Evolutionary conservation across 1,284 basidiomycete genomes (phyloP).

Genomic region (Papiliotrema terrestris): DNA sequence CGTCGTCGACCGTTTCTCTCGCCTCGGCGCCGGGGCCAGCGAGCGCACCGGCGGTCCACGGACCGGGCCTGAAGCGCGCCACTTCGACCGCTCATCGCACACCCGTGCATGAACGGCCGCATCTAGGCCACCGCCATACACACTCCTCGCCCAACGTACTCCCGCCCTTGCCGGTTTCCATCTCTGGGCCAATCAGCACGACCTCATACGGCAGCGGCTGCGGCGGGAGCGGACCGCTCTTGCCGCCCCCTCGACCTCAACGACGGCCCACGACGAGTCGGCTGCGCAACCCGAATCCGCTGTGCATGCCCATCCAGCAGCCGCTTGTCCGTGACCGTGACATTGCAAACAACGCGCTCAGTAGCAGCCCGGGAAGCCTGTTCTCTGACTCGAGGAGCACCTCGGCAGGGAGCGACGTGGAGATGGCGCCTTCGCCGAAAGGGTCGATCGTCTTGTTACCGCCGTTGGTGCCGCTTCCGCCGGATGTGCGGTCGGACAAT

Average conservation of each 20-base stretch:
- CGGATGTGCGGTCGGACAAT: not conserved
- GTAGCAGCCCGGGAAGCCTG: not conserved
- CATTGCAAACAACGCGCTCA: not conserved
- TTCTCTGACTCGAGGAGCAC: not conserved
- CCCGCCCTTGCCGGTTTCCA: not conserved
- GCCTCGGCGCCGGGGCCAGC: not conserved
- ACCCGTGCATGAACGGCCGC: too few species aligned
- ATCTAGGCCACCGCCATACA: conserved; percentile 8
- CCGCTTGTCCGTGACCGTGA: not conserved
- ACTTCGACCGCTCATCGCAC: too few species aligned
- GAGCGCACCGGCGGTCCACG: not conserved
- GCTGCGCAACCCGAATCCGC: conserved; percentile 7
- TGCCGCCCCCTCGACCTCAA: conserved; percentile 3
- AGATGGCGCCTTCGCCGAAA: not conserved
- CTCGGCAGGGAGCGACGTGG: not conserved
- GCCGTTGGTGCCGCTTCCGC: not conserved
- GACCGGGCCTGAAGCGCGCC: not conserved
- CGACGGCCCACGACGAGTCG: conserved; percentile 6
- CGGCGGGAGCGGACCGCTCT: not conserved
- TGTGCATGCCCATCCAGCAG: conserved; percentile 3
- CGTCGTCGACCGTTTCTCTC: not conserved
- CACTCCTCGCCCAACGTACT: conserved; percentile 10
- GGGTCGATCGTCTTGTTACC: not conserved
- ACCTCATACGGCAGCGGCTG: not conserved
- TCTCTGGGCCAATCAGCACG: not conserved